Evolutionary conservation across 1,139 yeast genomes (phyloP).

Genomic region (Lodderomyces jiufengensis): DNA sequence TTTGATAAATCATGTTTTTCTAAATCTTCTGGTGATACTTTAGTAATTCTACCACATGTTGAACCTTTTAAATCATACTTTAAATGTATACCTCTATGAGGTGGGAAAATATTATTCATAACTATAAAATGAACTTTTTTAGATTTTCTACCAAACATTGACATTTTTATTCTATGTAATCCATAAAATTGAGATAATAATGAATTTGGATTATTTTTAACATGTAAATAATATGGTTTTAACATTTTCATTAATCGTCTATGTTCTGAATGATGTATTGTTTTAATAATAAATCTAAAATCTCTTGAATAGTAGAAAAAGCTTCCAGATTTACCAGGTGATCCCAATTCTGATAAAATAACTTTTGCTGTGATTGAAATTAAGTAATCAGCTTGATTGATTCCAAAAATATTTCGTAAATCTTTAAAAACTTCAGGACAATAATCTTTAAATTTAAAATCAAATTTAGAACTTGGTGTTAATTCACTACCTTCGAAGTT

Average conservation of each 20-base stretch:
- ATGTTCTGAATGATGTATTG: constrained; percentile 93
- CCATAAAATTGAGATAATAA: constrained; percentile 93
- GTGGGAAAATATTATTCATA: constrained; percentile 96
- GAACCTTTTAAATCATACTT: constrained; percentile 95
- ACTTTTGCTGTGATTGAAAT: constrained; percentile 91
- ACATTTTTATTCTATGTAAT: constrained; percentile 88
- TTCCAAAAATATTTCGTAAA: constrained; percentile 69
- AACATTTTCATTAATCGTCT: constrained; percentile 72
- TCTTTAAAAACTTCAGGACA: constrained; percentile 93
- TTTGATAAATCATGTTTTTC: constrained; percentile 28
- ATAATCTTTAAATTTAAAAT: constrained; percentile 95
- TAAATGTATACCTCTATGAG: constrained; percentile 80
- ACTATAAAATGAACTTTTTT: constrained; percentile 91
- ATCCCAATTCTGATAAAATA: constrained; percentile 85
- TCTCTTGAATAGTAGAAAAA: constrained; percentile 94
- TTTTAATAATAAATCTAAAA: constrained; percentile 89
- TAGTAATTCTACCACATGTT: constrained; percentile 74
- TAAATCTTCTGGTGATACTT: constrained; percentile 17
- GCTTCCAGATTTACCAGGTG: constrained; percentile 97
- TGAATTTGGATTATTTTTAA: constrained; percentile 81
- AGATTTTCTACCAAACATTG: constrained; percentile 39
- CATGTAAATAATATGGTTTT: constrained; percentile 76
- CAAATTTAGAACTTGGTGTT: constrained; percentile 91
- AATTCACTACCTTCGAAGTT: constrained; percentile 84
- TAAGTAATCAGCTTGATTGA: constrained; percentile 94